These are phyloP conservation scores for Cladosporium austrohemisphaericum DNA, from an alignment of 2,329 filamentous ascomycete species.

Conservation along the genomic window DNA sequence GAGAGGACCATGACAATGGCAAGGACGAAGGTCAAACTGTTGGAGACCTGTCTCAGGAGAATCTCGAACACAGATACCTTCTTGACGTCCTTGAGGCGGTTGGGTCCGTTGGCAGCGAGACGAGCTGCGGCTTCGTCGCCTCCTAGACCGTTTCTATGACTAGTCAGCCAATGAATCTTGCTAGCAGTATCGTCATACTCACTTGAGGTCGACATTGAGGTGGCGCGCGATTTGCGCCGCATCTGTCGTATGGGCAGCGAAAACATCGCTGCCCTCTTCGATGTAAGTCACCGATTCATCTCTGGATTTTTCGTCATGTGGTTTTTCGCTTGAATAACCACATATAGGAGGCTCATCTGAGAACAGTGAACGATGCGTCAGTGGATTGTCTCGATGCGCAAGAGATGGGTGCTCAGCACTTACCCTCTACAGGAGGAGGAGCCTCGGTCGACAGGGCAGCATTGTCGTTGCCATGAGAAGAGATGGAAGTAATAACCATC, in stretches of 20 bases:
- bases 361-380: no score
- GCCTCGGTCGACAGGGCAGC: neutral
- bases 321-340: slow-evolving; percentile 8
- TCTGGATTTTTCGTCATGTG: neutral
- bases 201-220: slow-evolving; percentile 9
- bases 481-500: slow-evolving; percentile 14
- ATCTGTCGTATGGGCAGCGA: slow-evolving; percentile 13
- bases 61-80: slow-evolving; percentile 20
- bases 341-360: slow-evolving; percentile 12
- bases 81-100: slow-evolving; percentile 19
- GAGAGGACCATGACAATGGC: slow-evolving; percentile 55
- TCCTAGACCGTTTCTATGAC: slow-evolving; percentile 8
- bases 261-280: slow-evolving; percentile 6
- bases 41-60: slow-evolving; percentile 30
- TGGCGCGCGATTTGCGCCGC: slow-evolving; percentile 1
- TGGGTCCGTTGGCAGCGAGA: slow-evolving; percentile 16
- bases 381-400: no score
- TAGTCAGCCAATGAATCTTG: neutral
- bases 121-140: slow-evolving; percentile 11
- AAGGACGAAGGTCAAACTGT: slow-evolving; percentile 38
- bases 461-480: slow-evolving; percentile 14
- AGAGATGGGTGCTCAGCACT: no score
- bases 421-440: slow-evolving; percentile 9
- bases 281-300: slow-evolving; percentile 14
- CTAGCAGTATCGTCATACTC: neutral